phyloP scores from a whole-genome alignment of 2,329 filamentous ascomycete species.

The Aspergillus japonicus region DNA sequence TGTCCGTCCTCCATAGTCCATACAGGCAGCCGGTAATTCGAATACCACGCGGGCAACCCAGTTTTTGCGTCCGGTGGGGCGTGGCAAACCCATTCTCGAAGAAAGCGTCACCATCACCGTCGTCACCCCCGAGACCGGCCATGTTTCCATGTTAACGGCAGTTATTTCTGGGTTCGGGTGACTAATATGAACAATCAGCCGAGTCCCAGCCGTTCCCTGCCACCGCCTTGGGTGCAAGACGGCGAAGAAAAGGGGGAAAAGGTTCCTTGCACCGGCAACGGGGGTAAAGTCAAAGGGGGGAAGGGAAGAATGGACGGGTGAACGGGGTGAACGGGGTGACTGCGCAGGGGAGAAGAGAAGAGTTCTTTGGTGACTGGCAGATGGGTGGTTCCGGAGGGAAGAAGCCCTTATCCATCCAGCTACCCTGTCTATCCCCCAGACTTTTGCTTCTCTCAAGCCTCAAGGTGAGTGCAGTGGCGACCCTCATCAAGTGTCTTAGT shows the following conservation, averaged over 20 bases:
- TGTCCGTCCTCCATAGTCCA: background rate
- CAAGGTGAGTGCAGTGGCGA: background rate
- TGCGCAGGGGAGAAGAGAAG: background rate
- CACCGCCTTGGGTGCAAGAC: slow-evolving; percentile 11
- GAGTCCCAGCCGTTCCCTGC: background rate
- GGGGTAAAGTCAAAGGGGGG: background rate
- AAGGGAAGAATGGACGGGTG: background rate
- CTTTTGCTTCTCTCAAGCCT: background rate
- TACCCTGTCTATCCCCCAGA: slow-evolving; percentile 6
- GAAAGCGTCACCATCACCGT: slow-evolving; percentile 19
- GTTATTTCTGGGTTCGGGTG: slow-evolving; percentile 11
- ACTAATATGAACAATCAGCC: slow-evolving; percentile 2
- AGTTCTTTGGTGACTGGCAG: background rate
- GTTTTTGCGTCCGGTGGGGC: slow-evolving; percentile 22
- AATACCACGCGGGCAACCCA: background rate
- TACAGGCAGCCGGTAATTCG: slow-evolving; percentile 4
- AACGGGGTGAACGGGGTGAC: background rate
- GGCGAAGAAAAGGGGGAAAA: slow-evolving; percentile 1
- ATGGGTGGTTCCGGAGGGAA: slow-evolving; percentile 2
- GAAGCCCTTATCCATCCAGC: background rate
- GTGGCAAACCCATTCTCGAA: slow-evolving; percentile 37
- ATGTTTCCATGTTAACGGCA: slow-evolving; percentile 12
- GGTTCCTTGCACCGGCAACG: background rate
- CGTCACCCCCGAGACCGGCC: slow-evolving; percentile 25
- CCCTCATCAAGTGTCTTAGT: slow-evolving; percentile 2